Base-by-base conservation (phyloP, 331 rosid species). In the Malus hybrid region DNA sequence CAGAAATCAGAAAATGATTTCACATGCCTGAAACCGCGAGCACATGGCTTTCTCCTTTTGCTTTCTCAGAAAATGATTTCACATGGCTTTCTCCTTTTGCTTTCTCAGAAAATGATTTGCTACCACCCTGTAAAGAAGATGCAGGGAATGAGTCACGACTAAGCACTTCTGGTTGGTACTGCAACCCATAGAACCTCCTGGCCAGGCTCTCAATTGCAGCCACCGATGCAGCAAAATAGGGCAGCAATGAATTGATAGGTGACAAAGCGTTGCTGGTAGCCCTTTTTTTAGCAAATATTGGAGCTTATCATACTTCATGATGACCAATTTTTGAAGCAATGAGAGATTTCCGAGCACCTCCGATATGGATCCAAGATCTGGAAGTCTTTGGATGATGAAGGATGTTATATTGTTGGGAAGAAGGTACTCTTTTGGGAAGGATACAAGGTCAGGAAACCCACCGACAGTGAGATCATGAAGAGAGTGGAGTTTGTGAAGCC, bases 321-420 rank as follows among this genome's bases (percentile, higher is more conserved):
- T 50, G 6, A 13, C 19, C 28, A 70, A 33, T 12, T 50, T 50
- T 18, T 70, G 24, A 26, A 70, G 73, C 2, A 62, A 70, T 16
- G 1, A 0, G 16, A 70, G 73, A 50, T 70, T 10, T 10, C 16
- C 18, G 22, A 50, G 44, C 62, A 6, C 28, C 73, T 70, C 73
- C 16, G 73, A 70, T 28, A 70, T 28, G 26, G 73, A 70, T 70
- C 52, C 63, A 50, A 70, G 73, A 50, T 70, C 46, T 15, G 73
- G 73, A 62, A 70, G 16, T 29, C 62, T 50, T 28, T 50, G 44
- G 36, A 70, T 19, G 42, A 7, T 5, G 15, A 70, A 39, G 10
- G 6, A 50, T 5, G 73, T 70, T 50, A 50, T 5, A 48, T 6
- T 28, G 28, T 18, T 9, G 16, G 73, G 73, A 70, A 70, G 46